phyloP scores from a whole-genome alignment of 1,139 yeast genomes.

The Suzukiozyma palmioleophila region DNA sequence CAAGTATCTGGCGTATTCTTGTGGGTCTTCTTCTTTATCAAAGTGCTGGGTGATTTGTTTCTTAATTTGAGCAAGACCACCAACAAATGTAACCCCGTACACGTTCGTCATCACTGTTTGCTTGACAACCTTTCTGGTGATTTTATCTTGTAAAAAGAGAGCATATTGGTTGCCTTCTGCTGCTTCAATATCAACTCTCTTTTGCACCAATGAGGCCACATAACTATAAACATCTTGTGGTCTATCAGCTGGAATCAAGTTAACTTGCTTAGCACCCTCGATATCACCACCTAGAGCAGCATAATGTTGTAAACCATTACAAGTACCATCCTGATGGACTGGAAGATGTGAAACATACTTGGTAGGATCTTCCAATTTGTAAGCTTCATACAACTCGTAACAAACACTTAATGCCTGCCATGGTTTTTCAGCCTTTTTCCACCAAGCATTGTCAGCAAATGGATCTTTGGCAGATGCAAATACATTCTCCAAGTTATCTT shows the following conservation, averaged over 20 bases:
- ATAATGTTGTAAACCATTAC: constrained; percentile 96
- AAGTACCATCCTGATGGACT: constrained; percentile 96
- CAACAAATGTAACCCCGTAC: constrained; percentile 93
- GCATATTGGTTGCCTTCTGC: constrained; percentile 54
- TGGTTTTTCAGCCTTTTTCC: constrained; percentile 87
- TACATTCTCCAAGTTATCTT: constrained; percentile 60
- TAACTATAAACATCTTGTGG: constrained; percentile 91
- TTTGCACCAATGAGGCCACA: constrained; percentile 72
- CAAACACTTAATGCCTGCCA: constrained; percentile 94
- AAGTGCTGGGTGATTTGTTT: constrained; percentile 52
- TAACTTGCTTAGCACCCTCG: constrained; percentile 93
- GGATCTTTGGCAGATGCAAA: constrained; percentile 73
- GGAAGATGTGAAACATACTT: constrained; percentile 77
- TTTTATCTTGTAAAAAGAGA: constrained; percentile 49
- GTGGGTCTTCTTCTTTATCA: constrained; percentile 37
- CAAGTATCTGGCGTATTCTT: constrained; percentile 57
- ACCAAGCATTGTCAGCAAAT: constrained; percentile 58
- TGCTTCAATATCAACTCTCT: constrained; percentile 58
- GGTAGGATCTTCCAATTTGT: constrained; percentile 67
- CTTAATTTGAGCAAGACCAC: constrained; percentile 85
- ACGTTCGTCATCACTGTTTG: constrained; percentile 99
- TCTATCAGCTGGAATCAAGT: constrained; percentile 71
- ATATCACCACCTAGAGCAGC: constrained; percentile 96
- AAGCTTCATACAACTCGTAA: constrained; percentile 72
- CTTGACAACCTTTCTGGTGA: constrained; percentile 85